Percentiles rank a stretch among this genome's conserved stretches.
Evolutionary conservation across 352 stramenopile genomes (phyloP).

Genomic region (Phytophthora lateralis): DNA sequence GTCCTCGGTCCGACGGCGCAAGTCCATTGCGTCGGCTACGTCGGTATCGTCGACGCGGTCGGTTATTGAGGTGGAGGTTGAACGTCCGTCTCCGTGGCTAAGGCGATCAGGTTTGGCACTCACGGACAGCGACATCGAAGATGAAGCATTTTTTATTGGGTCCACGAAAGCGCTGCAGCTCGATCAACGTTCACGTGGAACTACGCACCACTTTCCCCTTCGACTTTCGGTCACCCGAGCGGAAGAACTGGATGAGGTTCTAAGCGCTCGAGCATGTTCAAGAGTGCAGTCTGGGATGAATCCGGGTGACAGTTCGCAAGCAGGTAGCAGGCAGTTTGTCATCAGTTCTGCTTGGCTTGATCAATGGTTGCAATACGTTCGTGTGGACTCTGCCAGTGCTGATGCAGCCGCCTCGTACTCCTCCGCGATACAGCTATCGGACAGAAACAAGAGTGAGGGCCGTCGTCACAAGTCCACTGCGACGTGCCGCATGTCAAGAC

Average conservation of each 20-base stretch:
- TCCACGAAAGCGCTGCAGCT: conserved; percentile 34
- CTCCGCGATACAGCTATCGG: conserved; percentile 8
- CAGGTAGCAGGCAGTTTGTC: conserved; percentile 46
- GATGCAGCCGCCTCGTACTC: conserved; percentile 5
- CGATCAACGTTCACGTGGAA: conserved; percentile 18
- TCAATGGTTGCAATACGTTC: conserved; percentile 73
- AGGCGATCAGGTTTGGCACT: conserved; percentile 26
- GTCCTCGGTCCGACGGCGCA: conserved; percentile 11
- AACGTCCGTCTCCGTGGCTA: conserved; percentile 41
- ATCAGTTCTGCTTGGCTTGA: conserved; percentile 68
- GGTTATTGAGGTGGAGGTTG: conserved; percentile 36
- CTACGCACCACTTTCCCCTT: conserved; percentile 31
- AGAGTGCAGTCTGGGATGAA: conserved; percentile 19
- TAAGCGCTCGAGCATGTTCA: conserved; percentile 48
- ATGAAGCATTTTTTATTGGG: conserved; percentile 36
- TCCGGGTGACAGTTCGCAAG: neutral
- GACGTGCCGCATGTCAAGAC: conserved; percentile 17
- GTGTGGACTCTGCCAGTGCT: conserved; percentile 40
- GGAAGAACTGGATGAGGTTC: conserved; percentile 64
- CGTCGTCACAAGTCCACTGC: conserved; percentile 13
- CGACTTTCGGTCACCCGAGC: conserved; percentile 36
- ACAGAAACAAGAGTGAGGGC: conserved; percentile 2
- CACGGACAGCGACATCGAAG: conserved; percentile 30
- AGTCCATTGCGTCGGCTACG: conserved; percentile 14
- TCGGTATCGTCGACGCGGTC: conserved; percentile 12